These are phyloP conservation scores for Aureobasidium leucospermi DNA, from an alignment of 2,329 filamentous ascomycete genomes.

Conservation along the genomic window DNA sequence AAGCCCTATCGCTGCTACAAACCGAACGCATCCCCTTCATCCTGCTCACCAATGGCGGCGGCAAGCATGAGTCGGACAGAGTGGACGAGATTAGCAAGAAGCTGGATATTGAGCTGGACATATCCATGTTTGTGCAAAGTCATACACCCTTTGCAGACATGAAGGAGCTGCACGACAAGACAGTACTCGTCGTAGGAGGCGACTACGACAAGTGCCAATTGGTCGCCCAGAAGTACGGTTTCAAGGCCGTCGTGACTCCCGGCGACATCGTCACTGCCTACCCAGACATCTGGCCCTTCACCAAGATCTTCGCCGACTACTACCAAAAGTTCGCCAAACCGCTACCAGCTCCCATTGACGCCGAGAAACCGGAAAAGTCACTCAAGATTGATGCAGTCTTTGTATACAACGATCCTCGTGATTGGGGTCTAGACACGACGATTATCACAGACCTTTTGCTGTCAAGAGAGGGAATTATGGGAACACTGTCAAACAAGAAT, in stretches of 20 bases:
- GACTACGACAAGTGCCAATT: constrained; percentile 52
- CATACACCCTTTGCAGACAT: constrained; percentile 83
- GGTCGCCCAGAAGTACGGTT: constrained; percentile 72
- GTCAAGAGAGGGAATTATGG: constrained; percentile 69
- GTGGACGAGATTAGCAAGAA: constrained; percentile 61
- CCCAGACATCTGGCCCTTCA: constrained; percentile 77
- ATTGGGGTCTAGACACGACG: constrained; percentile 88
- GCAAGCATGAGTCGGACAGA: constrained; percentile 69
- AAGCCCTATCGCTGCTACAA: constrained; percentile 67
- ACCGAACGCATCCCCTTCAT: constrained; percentile 79
- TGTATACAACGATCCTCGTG: constrained; percentile 90
- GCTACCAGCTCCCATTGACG: constrained; percentile 46
- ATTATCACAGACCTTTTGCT: constrained; percentile 77
- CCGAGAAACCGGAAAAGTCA: constrained; percentile 38
- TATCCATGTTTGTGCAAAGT: constrained; percentile 72
- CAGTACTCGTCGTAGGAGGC: constrained; percentile 42
- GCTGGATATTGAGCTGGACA: constrained; percentile 57
- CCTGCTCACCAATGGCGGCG: constrained; percentile 90
- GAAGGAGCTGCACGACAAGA: constrained; percentile 50
- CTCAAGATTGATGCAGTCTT: constrained; percentile 85
- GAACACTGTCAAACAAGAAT: constrained; percentile 70
- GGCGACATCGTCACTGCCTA: constrained; percentile 72
- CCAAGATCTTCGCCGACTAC: constrained; percentile 54
- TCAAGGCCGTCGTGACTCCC: constrained; percentile 74
- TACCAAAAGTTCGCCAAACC: constrained; percentile 53